These are phyloP conservation scores for Corymbia calophylla DNA, from an alignment of 441 rosid species.

Conservation along the genomic window DNA sequence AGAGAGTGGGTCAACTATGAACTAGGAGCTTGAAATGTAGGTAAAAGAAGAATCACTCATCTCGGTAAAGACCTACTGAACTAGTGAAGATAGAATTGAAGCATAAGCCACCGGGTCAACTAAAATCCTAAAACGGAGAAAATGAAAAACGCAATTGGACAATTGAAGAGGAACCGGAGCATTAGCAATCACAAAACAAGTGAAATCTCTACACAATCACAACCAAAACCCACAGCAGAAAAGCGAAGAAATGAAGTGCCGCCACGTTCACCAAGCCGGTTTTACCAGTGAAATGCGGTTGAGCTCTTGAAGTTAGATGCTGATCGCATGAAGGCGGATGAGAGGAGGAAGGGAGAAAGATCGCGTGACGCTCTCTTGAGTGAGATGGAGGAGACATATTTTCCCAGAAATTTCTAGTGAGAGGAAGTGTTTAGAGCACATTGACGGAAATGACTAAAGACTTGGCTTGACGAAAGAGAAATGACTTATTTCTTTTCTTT, in stretches of 20 bases:
- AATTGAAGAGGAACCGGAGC: no score
- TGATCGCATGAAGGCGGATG: background rate
- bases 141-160: no score
- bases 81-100: no score
- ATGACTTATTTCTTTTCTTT: background rate
- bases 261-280: background rate
- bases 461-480: background rate
- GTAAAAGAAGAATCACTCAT: no score
- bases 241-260: background rate
- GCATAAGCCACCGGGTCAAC: no score
- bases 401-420: background rate
- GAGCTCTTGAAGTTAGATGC: background rate
- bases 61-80: no score
- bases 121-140: no score
- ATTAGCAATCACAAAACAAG: no score
- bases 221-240: no score
- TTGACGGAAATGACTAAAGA: background rate
- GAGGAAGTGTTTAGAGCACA: background rate
- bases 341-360: background rate
- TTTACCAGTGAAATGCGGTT: background rate
- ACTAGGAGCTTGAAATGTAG: no score
- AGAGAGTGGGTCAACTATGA: no score
- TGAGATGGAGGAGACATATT: background rate
- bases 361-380: background rate
- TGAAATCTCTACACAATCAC: no score